Conservation (phyloP, 1,284 basidiomycete genomes). For the Sanguinoderma infundibulare region DNA sequence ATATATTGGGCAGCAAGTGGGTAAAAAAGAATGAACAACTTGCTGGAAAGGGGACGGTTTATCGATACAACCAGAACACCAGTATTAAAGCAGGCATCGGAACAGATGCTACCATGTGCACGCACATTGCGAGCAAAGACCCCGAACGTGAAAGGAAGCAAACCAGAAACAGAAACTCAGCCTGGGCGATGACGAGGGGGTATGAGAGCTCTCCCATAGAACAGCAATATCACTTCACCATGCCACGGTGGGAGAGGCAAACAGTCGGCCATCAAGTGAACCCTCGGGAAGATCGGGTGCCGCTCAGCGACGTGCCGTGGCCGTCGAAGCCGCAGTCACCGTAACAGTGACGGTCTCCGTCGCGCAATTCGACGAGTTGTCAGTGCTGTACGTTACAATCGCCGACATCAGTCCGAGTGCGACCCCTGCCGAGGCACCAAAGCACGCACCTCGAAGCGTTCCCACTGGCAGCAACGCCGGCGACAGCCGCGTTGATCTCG, state of each 20-base stretch:
- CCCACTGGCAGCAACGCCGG: conserved; percentile 4
- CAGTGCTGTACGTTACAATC: background rate
- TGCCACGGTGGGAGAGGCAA: background rate
- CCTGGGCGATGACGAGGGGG: conserved; percentile 9
- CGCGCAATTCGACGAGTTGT: conserved; percentile 15
- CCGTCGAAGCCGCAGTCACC: conserved; percentile 20
- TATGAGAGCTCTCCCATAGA: conserved; percentile 15
- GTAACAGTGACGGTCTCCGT: conserved; percentile 28
- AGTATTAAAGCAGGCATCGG: background rate
- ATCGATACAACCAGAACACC: conserved; percentile 25
- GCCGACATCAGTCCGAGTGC: background rate
- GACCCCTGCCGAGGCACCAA: no score
- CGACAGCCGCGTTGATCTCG: conserved; percentile 61
- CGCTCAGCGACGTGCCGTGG: conserved; percentile 16
- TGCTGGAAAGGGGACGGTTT: background rate
- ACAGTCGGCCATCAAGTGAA: conserved; percentile 4
- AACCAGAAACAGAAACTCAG: background rate
- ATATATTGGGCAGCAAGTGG: conserved; percentile 14
- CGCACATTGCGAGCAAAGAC: conserved; percentile 18
- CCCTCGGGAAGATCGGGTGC: background rate
- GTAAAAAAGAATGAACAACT: conserved; percentile 12
- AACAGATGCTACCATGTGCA: conserved; percentile 1
- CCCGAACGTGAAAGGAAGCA: conserved; percentile 2
- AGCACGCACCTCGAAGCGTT: background rate
- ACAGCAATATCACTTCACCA: conserved; percentile 18